Evolutionary conservation across 1,284 basidiomycete genomes (phyloP), one percentile per base, ranked within the genome.

Genomic region (Malassezia pachydermatis): DNA sequence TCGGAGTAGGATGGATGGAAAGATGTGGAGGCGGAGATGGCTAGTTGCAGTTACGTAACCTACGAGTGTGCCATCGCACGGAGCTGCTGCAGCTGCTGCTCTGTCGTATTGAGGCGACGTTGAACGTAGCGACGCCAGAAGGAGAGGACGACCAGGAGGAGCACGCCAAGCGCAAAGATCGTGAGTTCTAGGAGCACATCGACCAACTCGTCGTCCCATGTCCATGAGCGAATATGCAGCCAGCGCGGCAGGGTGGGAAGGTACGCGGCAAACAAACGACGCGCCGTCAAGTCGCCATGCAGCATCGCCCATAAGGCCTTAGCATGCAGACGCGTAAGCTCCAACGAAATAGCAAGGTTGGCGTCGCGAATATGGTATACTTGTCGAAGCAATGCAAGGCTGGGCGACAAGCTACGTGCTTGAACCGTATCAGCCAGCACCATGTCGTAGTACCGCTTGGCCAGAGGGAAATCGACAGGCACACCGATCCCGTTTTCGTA

Each of bases 401-500:
- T n/a, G n/a, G n/a, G 94, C 88, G 39, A 76, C 73, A 19, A 5
- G 19, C 63, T 90, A 90, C 4, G 84, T 86, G 58, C 86, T n/a
- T n/a, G n/a, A n/a, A n/a, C n/a, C n/a, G n/a, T n/a, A n/a, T n/a
- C n/a, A n/a, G n/a, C 85, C 30, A 87, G 73, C 2, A 89, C 87
- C 50, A 83, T 74, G 72, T 98, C 94, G 70, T 96, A 98, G 72
- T 92, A 84, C 24, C 94, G 79, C 73, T 98, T 99, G 0, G 94
- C 94, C 14, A 98, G 80, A 72, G 94, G 85, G 76, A 88, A 98
- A 73, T 98, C 92, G 24, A 57, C 58, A 22, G 57, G 27, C 23
- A 84, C 81, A 0, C 96, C 87, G 22, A 85, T 73, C 0, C 94
- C 94, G 63, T 88, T 86, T 75, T 98, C 92, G 72, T 96, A 95